Evolutionary conservation across 2,329 filamentous ascomycete species (phyloP), one percentile per base, ranked within the genome.

Genomic region (Botrytis deweyae): DNA sequence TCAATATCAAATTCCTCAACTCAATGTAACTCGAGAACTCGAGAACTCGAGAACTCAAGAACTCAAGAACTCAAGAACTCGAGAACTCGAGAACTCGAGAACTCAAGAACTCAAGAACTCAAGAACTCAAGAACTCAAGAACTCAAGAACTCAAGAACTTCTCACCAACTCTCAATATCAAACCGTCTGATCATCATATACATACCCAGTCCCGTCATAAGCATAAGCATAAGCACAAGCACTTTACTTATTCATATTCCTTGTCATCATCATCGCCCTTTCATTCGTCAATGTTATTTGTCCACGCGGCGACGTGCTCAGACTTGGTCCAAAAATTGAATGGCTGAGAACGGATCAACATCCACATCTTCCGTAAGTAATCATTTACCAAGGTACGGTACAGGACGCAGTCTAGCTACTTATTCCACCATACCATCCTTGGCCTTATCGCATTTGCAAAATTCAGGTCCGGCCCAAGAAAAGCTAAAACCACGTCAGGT

Each of bases 301-400:
- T 49, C 64, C 29, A 66, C 64, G 22, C 20, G 10, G 44, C 49
- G 25, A 52, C 49, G 12, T n/a, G 49, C 49, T 52, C 49, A n/a
- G 49, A 52, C 49, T 52, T 52, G 49, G 49, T 52, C n/a, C 5
- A 52, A 42, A 20, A 66, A 10, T 38, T 66, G 12, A 29, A 42
- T 44, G 61, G 61, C 61, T 42, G 61, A 64, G 61, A 64, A 64
- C 61, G 61, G 38, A 64, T 64, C 61, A 64, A 64, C 61, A 42
- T 9, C 38, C 25, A 42, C 16, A 63, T 38, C 22, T 33, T 25
- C 59, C 20, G 6, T 4, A 64, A 29, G 38, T 36, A 38, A 36
- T 36, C n/a, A 62, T n/a, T 16, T 38, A 44, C 61, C 64, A 49
- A 49, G 44, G n/a, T 55, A 55, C 52, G 52, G 52, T 29, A n/a